Evolutionary conservation across 2,329 filamentous ascomycete species (phyloP).

Genomic region (Stemphylium beticola): DNA sequence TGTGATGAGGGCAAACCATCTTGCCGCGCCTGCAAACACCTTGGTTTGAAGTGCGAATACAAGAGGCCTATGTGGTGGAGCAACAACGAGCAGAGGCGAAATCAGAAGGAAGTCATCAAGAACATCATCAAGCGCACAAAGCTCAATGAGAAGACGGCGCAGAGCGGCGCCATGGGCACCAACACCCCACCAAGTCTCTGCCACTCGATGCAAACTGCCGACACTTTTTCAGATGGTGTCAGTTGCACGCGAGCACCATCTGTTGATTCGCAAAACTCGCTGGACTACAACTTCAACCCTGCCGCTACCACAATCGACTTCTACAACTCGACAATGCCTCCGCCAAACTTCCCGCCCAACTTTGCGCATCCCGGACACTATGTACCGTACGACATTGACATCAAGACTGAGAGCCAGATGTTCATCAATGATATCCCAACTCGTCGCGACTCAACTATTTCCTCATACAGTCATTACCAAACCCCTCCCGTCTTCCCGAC

Average conservation of each 20-base stretch:
- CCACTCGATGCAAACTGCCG: conserved; percentile 81
- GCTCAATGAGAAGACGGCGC: conserved; percentile 80
- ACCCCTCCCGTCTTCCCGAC: conserved; percentile 74
- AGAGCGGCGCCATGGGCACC: conserved; percentile 54
- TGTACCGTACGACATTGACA: conserved; percentile 89
- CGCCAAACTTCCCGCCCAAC: conserved; percentile 51
- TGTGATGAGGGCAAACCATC: conserved; percentile 71
- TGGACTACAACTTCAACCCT: conserved; percentile 71
- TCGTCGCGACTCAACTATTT: conserved; percentile 82
- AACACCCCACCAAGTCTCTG: conserved; percentile 79
- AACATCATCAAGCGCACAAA: conserved; percentile 97
- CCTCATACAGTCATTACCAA: conserved; percentile 91
- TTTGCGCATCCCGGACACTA: conserved; percentile 64
- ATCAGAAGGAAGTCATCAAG: conserved; percentile 96
- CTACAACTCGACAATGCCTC: conserved; percentile 67
- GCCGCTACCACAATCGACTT: conserved; percentile 58
- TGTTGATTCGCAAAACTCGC: conserved; percentile 78
- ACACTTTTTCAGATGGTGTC: conserved; percentile 77
- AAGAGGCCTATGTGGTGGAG: conserved; percentile 98
- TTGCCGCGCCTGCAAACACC: conserved; percentile 69
- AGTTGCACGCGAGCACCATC: conserved; percentile 74
- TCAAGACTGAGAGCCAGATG: conserved; percentile 94
- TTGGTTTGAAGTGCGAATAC: conserved; percentile 91
- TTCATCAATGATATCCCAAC: conserved; percentile 91
- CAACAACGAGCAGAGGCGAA: conserved; percentile 82